phyloP scores from a whole-genome alignment of 352 stramenopile genomes.

The Chrysophaeum taylorii region DNA sequence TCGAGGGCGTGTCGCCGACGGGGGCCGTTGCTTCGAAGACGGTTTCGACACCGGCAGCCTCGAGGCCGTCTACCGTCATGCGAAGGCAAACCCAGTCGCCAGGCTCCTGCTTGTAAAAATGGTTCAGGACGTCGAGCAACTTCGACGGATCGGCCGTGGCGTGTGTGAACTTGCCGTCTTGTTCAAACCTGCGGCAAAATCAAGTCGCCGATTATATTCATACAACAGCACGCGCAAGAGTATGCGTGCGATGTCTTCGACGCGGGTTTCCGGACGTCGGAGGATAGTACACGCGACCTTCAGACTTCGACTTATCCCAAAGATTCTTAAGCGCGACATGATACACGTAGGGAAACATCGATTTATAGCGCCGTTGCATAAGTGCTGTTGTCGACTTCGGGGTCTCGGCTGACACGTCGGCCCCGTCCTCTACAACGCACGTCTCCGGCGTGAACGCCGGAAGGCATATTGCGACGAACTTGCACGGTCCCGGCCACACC shows the following conservation, averaged over 20 bases:
- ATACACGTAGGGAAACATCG: background rate
- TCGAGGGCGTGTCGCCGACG: conserved; percentile 28
- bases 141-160: conserved; percentile 36
- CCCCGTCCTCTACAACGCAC: conserved; percentile 40
- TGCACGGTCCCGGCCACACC: background rate
- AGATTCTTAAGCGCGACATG: conserved; percentile 9
- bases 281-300: conserved; percentile 38
- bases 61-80: conserved; percentile 32
- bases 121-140: conserved; percentile 41
- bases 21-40: conserved; percentile 33
- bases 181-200: no score
- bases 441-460: conserved; percentile 46
- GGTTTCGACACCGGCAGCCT: conserved; percentile 39
- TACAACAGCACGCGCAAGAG: no score
- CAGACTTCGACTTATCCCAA: conserved; percentile 34
- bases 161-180: conserved; percentile 41
- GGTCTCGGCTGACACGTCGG: background rate
- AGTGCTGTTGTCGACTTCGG: background rate
- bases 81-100: conserved; percentile 47
- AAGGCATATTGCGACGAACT: conserved; percentile 47
- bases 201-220: no score
- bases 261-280: conserved; percentile 41
- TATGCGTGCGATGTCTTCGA: no score
- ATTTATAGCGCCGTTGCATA: background rate
- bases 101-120: conserved; percentile 38